Evolutionary conservation across 2,329 filamentous ascomycete species (phyloP).

Genomic region (Tolypocladium amazonense): DNA sequence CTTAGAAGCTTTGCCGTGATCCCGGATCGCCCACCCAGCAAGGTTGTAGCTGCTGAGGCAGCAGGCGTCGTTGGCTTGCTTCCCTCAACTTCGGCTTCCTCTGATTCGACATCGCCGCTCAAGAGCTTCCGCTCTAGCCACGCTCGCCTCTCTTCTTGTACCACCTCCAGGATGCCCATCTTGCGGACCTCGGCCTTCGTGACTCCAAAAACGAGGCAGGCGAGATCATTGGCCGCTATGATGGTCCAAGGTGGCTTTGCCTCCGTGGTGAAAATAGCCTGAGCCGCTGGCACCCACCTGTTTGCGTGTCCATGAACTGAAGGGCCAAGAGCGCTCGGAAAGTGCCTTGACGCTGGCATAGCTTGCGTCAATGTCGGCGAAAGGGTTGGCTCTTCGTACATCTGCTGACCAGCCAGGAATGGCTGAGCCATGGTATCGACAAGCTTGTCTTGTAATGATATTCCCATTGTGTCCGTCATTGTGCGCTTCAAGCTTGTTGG

Average conservation of each 20-base stretch:
- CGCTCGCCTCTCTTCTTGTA: constrained; percentile 75
- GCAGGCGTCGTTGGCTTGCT: constrained; percentile 24
- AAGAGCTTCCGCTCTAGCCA: constrained; percentile 85
- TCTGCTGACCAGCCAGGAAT: constrained; percentile 42
- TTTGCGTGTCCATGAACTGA: constrained; percentile 79
- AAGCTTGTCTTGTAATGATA: constrained; percentile 70
- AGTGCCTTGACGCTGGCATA: constrained; percentile 27
- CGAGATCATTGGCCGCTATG: constrained; percentile 88
- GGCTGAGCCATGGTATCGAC: constrained; percentile 79
- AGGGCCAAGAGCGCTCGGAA: constrained; percentile 39
- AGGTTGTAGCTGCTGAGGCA: constrained; percentile 30
- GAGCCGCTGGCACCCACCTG: constrained; percentile 80
- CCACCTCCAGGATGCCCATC: constrained; percentile 89
- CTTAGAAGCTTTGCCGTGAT: constrained; percentile 82
- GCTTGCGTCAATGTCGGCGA: constrained; percentile 34
- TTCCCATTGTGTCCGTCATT: constrained; percentile 69
- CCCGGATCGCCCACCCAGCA: constrained; percentile 61
- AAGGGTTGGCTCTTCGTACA: constrained; percentile 23
- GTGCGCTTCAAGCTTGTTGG: constrained; percentile 71
- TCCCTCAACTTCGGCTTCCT: constrained; percentile 18
- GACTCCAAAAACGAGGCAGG: constrained; percentile 96
- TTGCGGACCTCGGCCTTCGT: constrained; percentile 92
- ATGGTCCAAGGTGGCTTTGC: constrained; percentile 88
- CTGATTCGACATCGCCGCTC: constrained; percentile 30
- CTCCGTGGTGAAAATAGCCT: constrained; percentile 97